These are phyloP conservation scores for Plasmodium blacklocki DNA, from an alignment of 169 alveolate species.

Conservation along the genomic window DNA sequence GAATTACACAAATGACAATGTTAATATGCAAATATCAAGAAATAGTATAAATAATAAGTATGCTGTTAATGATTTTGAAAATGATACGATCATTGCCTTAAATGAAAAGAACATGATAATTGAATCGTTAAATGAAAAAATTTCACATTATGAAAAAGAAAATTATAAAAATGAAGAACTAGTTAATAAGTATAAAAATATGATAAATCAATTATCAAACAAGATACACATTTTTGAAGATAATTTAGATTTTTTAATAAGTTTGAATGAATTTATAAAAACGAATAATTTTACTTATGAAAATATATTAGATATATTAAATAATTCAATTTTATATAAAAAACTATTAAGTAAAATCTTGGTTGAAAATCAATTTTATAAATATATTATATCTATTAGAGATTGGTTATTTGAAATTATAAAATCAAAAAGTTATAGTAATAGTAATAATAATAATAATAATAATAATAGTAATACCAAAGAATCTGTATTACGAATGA, in stretches of 20 bases:
- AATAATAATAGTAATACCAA: slow-evolving; percentile 10
- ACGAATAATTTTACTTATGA: slow-evolving; percentile 45
- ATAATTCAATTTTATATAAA: slow-evolving; percentile 36
- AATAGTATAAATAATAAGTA: neutral
- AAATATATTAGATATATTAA: slow-evolving; percentile 12
- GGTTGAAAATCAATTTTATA: slow-evolving; percentile 51
- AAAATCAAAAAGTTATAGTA: neutral
- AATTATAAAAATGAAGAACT: slow-evolving; percentile 42
- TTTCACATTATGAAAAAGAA: slow-evolving; percentile 27
- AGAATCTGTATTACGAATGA: slow-evolving; percentile 23
- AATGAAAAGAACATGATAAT: slow-evolving; percentile 37
- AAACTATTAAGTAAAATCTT: slow-evolving; percentile 27
- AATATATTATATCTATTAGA: slow-evolving; percentile 41
- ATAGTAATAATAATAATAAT: too few species aligned
- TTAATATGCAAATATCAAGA: neutral
- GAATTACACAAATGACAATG: neutral
- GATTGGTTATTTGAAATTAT: slow-evolving; percentile 34
- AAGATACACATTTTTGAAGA: slow-evolving; percentile 65
- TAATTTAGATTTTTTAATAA: slow-evolving; percentile 38
- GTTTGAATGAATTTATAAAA: slow-evolving; percentile 34
- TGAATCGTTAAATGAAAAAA: slow-evolving; percentile 24
- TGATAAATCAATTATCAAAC: slow-evolving; percentile 20
- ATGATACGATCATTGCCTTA: neutral
- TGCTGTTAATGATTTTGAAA: neutral
- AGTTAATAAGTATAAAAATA: slow-evolving; percentile 31